These are phyloP conservation scores for Eucalyptus polybractea DNA, from an alignment of 345 rosid species.

Conservation along the genomic window DNA sequence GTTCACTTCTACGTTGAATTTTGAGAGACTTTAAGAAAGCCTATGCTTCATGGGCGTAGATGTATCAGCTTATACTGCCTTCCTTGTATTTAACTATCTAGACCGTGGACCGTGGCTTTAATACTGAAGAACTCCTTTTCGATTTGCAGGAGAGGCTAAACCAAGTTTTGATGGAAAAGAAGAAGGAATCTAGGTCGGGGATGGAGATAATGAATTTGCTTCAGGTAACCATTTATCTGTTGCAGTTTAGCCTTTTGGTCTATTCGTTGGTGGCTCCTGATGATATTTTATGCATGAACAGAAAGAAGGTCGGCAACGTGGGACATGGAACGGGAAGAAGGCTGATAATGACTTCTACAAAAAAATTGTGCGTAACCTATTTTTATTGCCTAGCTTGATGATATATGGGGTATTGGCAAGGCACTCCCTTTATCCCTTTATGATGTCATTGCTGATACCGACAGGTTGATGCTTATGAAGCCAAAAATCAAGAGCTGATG, in stretches of 20 bases:
- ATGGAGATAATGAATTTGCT: slow-evolving; percentile 98
- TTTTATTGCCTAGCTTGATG: neutral
- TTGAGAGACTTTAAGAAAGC: neutral
- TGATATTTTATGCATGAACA: slow-evolving; percentile 2
- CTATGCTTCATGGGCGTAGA: neutral
- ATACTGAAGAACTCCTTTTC: neutral
- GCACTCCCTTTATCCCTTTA: neutral
- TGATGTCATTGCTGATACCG: neutral
- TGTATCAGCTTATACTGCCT: neutral
- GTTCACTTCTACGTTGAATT: slow-evolving; percentile 9
- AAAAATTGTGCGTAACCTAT: slow-evolving; percentile 52
- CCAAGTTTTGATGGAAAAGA: slow-evolving; percentile 97
- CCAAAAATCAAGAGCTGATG: slow-evolving; percentile 84
- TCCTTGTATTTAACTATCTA: neutral
- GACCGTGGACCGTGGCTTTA: neutral
- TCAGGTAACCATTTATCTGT: slow-evolving; percentile 36
- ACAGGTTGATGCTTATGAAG: slow-evolving; percentile 95
- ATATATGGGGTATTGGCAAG: neutral
- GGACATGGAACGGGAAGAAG: slow-evolving; percentile 99
- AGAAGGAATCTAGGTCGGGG: slow-evolving; percentile 95
- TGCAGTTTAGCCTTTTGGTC: neutral
- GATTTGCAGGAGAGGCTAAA: slow-evolving; percentile 69
- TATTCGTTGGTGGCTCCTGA: neutral
- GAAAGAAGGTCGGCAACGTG: slow-evolving; percentile 99
- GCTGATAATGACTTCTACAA: slow-evolving; percentile 89